These are phyloP conservation scores for Posidonia australis DNA, from an alignment of 106 monocot genomes.

Conservation along the genomic window DNA sequence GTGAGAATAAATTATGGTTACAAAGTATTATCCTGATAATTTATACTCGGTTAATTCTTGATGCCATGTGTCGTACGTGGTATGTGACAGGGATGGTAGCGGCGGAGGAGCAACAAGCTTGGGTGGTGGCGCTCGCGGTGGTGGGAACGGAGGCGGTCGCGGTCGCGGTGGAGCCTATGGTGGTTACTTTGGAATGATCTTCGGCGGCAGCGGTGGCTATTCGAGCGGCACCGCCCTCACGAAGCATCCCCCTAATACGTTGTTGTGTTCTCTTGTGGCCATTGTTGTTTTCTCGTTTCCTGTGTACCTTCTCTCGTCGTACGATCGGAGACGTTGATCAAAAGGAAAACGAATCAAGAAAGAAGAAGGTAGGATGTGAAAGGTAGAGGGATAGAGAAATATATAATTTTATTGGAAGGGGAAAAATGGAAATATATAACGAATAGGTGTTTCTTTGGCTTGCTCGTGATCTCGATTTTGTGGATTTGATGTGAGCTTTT, in stretches of 20 bases:
- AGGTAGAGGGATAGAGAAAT: too few relatives aligned
- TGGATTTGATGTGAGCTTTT: too few relatives aligned
- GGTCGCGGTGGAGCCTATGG: background rate
- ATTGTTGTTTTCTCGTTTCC: background rate
- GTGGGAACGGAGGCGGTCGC: background rate
- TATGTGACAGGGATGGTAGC: background rate
- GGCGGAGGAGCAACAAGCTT: background rate
- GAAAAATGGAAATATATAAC: too few relatives aligned
- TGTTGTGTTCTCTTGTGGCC: background rate
- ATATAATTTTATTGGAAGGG: too few relatives aligned
- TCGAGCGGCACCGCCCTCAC: background rate
- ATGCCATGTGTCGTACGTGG: too few relatives aligned
- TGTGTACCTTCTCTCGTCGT: background rate
- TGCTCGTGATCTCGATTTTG: too few relatives aligned
- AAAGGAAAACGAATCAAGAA: too few relatives aligned
- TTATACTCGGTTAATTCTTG: too few relatives aligned
- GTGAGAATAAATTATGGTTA: too few relatives aligned
- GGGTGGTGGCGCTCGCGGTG: slow-evolving; percentile 1
- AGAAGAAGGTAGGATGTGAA: too few relatives aligned
- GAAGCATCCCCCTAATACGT: background rate
- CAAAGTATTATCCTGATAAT: too few relatives aligned
- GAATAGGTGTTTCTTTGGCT: too few relatives aligned
- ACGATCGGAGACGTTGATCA: background rate
- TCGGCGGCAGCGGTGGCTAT: background rate
- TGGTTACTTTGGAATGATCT: slow-evolving; percentile 13